Conservation (phyloP, 1,284 basidiomycete species). For the Austroboletus niveus region DNA sequence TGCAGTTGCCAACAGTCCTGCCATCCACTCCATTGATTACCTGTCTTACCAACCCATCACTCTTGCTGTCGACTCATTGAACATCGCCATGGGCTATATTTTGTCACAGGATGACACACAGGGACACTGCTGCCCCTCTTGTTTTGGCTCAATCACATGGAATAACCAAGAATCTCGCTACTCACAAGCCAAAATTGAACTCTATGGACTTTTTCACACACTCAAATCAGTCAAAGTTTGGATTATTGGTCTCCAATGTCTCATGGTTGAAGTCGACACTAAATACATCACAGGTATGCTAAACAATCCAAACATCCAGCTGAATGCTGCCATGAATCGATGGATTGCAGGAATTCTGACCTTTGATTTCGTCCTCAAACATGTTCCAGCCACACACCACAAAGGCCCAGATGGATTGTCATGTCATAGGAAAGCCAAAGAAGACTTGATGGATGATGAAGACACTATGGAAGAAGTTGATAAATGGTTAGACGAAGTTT, state of each 20-base stretch:
- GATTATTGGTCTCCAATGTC: background rate
- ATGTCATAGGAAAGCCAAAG: background rate
- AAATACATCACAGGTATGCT: constrained; percentile 8
- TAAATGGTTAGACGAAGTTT: background rate
- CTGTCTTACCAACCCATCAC: constrained; percentile 25
- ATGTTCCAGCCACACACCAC: background rate
- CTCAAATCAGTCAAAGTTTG: background rate
- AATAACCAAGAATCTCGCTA: constrained; percentile 37
- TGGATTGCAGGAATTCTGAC: constrained; percentile 40
- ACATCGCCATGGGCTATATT: constrained; percentile 33
- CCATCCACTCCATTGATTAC: constrained; percentile 36
- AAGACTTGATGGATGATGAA: background rate
- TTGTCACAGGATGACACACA: constrained; percentile 29
- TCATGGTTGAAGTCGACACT: background rate
- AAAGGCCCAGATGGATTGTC: background rate
- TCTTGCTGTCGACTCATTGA: constrained; percentile 37
- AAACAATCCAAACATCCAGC: constrained; percentile 12
- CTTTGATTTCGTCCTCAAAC: constrained; percentile 31
- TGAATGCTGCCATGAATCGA: constrained; percentile 36
- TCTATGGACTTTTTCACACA: constrained; percentile 39
- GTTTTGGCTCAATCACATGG: constrained; percentile 38
- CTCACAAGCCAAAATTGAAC: constrained; percentile 42
- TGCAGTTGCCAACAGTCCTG: constrained; percentile 2
- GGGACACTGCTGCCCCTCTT: constrained; percentile 15
- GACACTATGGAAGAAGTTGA: background rate